Evolutionary conservation across 768 basidiomycete species (phyloP).

Genomic region (Auricularia sp.): DNA sequence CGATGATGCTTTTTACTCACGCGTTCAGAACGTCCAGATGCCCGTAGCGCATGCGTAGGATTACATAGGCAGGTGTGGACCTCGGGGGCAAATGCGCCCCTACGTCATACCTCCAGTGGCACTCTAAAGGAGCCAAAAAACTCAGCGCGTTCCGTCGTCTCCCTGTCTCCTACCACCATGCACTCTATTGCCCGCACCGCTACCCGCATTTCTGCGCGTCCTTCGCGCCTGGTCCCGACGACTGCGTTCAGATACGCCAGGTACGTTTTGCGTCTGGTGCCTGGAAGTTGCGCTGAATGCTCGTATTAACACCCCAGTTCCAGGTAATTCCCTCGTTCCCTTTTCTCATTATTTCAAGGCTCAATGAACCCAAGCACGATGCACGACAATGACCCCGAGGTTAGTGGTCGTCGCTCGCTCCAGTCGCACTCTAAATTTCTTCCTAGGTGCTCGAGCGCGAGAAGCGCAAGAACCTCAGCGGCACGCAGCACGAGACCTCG

Average conservation of each 20-base stretch:
- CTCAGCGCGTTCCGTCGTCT: too few species aligned
- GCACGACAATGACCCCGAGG: constrained; percentile 51
- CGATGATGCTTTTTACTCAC: too few species aligned
- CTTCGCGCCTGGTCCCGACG: not conserved
- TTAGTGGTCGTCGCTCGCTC: constrained; percentile 13
- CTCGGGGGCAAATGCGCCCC: too few species aligned
- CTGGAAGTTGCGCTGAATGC: not conserved
- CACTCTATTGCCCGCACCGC: not conserved
- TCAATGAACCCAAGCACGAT: constrained; percentile 29
- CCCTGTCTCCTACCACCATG: not conserved
- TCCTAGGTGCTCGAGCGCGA: constrained; percentile 39
- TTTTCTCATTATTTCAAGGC: not conserved
- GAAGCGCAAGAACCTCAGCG: constrained; percentile 41
- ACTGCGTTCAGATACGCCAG: not conserved
- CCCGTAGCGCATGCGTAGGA: too few species aligned
- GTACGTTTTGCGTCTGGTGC: not conserved
- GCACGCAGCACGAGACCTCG: constrained; percentile 35
- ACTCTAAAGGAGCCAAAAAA: too few species aligned
- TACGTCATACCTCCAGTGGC: too few species aligned
- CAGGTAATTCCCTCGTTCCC: not conserved
- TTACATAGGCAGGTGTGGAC: too few species aligned
- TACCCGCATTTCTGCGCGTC: not conserved
- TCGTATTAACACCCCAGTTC: not conserved
- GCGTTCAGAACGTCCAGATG: too few species aligned
- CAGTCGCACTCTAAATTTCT: not conserved